Percentiles rank a stretch among this genome's conserved stretches.
Conservation (phyloP, 2,329 filamentous ascomycete species). For the Neofusicoccum cordaticola region DNA sequence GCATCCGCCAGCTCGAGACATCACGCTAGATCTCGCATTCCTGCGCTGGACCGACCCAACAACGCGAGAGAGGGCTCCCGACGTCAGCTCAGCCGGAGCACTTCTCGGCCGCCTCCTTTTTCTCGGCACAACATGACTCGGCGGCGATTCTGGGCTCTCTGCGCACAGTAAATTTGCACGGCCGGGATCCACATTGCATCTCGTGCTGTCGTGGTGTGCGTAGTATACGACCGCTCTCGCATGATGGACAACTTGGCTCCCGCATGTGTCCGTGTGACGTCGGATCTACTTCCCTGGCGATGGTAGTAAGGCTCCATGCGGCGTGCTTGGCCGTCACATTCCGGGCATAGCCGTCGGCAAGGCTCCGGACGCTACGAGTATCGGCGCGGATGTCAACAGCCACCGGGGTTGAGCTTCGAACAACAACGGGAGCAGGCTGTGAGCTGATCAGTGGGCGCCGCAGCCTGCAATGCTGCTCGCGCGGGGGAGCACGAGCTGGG, state of each 20-base stretch:
- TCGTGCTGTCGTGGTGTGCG: neutral
- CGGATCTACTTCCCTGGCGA: neutral
- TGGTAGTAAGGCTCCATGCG: too few species aligned
- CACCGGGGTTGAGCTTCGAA: too few species aligned
- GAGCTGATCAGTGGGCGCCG: too few species aligned
- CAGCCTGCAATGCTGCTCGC: too few species aligned
- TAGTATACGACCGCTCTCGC: neutral
- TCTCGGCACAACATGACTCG: constrained; percentile 2
- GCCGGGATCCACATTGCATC: neutral
- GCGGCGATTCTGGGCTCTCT: neutral
- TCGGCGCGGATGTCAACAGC: too few species aligned
- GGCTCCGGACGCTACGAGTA: too few species aligned
- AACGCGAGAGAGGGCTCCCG: neutral
- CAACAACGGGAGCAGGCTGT: too few species aligned
- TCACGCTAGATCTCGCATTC: neutral
- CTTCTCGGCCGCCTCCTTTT: constrained; percentile 1
- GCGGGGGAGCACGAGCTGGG: too few species aligned
- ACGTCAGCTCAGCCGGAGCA: neutral
- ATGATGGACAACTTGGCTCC: neutral
- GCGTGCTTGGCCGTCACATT: too few species aligned
- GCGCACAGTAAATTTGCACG: neutral
- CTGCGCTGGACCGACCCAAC: neutral
- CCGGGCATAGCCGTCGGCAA: too few species aligned
- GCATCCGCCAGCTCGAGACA: neutral
- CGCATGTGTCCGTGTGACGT: neutral